A percentile compares a stretch with the other conserved stretches of the same genome.
Conservation (phyloP, 257 asterid genomes). For the Plantago elongata region DNA sequence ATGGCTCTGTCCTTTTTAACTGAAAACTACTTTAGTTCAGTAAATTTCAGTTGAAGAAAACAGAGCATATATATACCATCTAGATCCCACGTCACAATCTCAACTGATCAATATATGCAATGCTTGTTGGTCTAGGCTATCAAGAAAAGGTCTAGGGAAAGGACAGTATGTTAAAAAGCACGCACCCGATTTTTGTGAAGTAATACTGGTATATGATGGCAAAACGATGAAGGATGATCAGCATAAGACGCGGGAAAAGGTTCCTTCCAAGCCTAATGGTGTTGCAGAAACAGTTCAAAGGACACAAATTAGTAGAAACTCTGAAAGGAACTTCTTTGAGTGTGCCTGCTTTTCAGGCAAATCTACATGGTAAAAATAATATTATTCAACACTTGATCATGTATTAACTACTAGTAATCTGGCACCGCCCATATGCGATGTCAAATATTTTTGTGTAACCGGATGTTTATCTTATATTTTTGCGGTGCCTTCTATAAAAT, state of each 20-base stretch:
- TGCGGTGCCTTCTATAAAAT: no score
- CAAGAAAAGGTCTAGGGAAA: conserved; percentile 44
- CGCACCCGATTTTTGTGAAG: conserved; percentile 65
- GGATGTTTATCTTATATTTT: no score
- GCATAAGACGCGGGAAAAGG: conserved; percentile 21
- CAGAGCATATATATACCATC: conserved; percentile 2
- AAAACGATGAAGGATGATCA: conserved; percentile 26
- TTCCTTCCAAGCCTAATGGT: conserved; percentile 20
- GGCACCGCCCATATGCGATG: no score
- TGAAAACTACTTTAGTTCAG: no score
- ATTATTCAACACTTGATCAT: not conserved
- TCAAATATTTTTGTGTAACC: no score
- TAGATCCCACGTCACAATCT: not conserved
- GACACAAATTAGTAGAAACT: conserved; percentile 22
- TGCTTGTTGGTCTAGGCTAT: conserved; percentile 29
- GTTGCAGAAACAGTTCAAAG: conserved; percentile 15
- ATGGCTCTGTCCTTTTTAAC: no score
- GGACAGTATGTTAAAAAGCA: conserved; percentile 61
- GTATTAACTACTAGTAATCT: not conserved
- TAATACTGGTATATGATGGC: conserved; percentile 41
- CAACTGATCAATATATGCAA: not conserved
- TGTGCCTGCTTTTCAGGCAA: conserved; percentile 59
- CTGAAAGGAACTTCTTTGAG: conserved; percentile 52
- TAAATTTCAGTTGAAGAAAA: no score
- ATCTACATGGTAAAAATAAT: conserved; percentile 20